phyloP scores from a whole-genome alignment of 192 early-diverging fungal species.

The Coemansia sp. region DNA sequence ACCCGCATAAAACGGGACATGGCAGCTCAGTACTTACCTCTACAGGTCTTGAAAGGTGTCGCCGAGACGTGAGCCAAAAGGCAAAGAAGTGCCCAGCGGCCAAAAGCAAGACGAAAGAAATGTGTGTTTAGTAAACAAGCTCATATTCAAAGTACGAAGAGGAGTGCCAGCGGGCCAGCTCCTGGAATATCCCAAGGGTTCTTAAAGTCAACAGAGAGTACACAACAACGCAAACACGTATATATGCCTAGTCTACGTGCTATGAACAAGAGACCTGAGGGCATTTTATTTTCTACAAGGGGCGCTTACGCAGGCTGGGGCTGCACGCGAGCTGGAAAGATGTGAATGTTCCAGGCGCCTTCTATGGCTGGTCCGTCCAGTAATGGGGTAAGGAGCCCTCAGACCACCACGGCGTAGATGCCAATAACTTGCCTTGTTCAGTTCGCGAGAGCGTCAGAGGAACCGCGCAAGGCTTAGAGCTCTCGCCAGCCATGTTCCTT shows the following conservation, averaged over 20 bases:
- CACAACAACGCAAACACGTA: not conserved
- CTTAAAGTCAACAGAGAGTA: not conserved
- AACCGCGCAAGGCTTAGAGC: not conserved
- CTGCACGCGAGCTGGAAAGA: not conserved
- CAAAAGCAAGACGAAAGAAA: not conserved
- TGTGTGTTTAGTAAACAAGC: not conserved
- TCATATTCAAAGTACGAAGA: not conserved
- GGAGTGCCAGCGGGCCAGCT: not conserved
- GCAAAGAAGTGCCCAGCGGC: not conserved
- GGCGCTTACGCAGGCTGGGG: not conserved
- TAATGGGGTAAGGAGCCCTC: not conserved
- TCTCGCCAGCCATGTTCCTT: slow-evolving; percentile 10
- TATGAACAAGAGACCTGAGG: not conserved
- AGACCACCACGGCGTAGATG: not conserved
- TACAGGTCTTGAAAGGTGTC: not conserved
- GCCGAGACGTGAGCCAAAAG: not conserved
- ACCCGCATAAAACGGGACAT: not conserved
- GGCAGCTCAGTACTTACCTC: slow-evolving; percentile 13
- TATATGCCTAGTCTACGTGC: not conserved
- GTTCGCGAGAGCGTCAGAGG: slow-evolving; percentile 11
- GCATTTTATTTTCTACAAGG: not conserved
- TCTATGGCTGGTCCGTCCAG: slow-evolving; percentile 4
- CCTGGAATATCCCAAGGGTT: not conserved
- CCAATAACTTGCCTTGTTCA: slow-evolving; percentile 26
- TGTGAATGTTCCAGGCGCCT: not conserved